A percentile compares a stretch with the other conserved stretches of the same genome.
Conservation (phyloP, 139 green algal genomes). For the Chlorella vulgaris region DNA sequence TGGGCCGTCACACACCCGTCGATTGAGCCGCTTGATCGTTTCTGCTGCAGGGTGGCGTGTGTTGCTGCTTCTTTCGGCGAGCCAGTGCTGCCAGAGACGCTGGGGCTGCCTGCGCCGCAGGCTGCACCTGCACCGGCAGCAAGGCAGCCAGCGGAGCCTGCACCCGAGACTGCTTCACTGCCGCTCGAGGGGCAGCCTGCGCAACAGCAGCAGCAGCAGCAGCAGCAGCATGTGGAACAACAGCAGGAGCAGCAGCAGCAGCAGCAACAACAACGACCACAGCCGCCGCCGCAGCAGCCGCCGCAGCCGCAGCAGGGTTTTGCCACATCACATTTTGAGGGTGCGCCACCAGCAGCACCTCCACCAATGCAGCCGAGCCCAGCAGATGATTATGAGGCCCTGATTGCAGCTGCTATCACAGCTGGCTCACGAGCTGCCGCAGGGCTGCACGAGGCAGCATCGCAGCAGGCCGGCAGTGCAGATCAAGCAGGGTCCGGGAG, state of each 20-base stretch:
- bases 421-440: not conserved
- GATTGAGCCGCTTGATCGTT: too few species aligned
- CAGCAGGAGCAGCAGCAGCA: not conserved
- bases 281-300: not conserved
- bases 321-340: not conserved
- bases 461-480: not conserved
- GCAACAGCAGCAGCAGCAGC: not conserved
- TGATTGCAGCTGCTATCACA: not conserved
- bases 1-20: too few species aligned
- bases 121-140: not conserved
- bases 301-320: not conserved
- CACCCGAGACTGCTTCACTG: not conserved
- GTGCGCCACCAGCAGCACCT: not conserved
- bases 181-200: not conserved
- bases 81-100: slow-evolving; percentile 11
- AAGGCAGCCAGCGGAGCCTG: not conserved
- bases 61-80: not conserved
- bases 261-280: not conserved
- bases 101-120: slow-evolving; percentile 26
- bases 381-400: not conserved
- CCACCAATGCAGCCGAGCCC: not conserved
- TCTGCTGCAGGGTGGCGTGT: slow-evolving; percentile 10
- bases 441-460: not conserved
- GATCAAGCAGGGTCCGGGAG: not conserved
- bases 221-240: not conserved